Percentiles rank a stretch among this genome's conserved stretches.
phyloP scores from a whole-genome alignment of 768 basidiomycete species.

The Amanita thiersii region DNA sequence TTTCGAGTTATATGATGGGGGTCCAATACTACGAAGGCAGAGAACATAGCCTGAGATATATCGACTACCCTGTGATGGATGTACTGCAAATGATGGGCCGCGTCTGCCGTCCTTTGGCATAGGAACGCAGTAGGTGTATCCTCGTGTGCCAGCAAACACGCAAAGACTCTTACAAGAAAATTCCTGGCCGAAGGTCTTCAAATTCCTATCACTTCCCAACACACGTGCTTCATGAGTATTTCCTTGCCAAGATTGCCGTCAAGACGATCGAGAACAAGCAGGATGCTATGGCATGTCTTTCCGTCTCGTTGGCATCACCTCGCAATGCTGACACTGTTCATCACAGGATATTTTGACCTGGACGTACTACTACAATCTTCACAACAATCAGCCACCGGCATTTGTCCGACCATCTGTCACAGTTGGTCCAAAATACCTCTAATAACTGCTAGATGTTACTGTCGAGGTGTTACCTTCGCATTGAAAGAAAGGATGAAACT shows the following conservation, averaged over 20 bases:
- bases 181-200: constrained; percentile 94
- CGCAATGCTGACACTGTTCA: background rate
- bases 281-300: constrained; percentile 72
- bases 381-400: constrained; percentile 95
- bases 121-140: constrained; percentile 87
- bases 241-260: constrained; percentile 96
- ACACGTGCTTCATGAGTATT: constrained; percentile 90
- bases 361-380: constrained; percentile 94
- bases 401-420: constrained; percentile 91
- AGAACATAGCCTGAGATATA: constrained; percentile 95
- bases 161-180: constrained; percentile 99
- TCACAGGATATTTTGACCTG: constrained; percentile 90
- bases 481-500: constrained; percentile 95
- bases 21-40: constrained; percentile 95
- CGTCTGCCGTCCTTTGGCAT: constrained; percentile 87
- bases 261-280: constrained; percentile 99
- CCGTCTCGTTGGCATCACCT: background rate
- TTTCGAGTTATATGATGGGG: constrained; percentile 99
- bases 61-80: constrained; percentile 98
- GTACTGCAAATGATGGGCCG: constrained; percentile 99
- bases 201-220: constrained; percentile 89
- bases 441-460: constrained; percentile 88
- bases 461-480: constrained; percentile 93
- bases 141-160: constrained; percentile 96
- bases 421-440: constrained; percentile 90